Percentiles rank a stretch among this genome's conserved stretches.
phyloP scores from a whole-genome alignment of 2,329 filamentous ascomycete species.

The Pseudogymnoascus sp. region DNA sequence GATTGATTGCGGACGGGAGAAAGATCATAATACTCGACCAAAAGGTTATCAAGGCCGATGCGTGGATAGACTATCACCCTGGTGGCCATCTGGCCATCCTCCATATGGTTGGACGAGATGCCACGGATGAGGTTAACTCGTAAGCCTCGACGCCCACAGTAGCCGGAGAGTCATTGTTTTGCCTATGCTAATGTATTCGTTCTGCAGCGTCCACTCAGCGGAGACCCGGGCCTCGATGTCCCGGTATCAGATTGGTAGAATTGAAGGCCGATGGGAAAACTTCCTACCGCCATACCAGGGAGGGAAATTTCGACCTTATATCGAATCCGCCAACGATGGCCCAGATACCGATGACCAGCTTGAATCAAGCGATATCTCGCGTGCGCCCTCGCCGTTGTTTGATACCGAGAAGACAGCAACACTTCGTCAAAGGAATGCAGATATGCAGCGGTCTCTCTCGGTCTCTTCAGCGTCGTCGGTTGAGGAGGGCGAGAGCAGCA shows the following conservation, averaged over 20 bases:
- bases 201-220: slow-evolving; percentile 66
- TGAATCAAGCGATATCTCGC: slow-evolving; percentile 21
- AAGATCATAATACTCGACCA: slow-evolving; percentile 75
- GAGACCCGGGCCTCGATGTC: slow-evolving; percentile 72
- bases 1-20: slow-evolving; percentile 72
- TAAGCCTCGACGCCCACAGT: slow-evolving; percentile 40
- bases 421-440: slow-evolving; percentile 17
- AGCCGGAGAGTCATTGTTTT: slow-evolving; percentile 14
- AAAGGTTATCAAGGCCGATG: slow-evolving; percentile 77
- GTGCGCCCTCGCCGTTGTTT: slow-evolving; percentile 29
- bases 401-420: slow-evolving; percentile 20
- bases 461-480: slow-evolving; percentile 52
- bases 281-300: slow-evolving; percentile 90
- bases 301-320: slow-evolving; percentile 60
- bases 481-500: slow-evolving; percentile 37
- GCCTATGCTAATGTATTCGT: slow-evolving; percentile 3
- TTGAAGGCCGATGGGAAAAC: slow-evolving; percentile 78
- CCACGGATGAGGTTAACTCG: slow-evolving; percentile 89
- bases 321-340: slow-evolving; percentile 25
- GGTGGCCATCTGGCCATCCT: slow-evolving; percentile 84
- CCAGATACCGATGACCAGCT: slow-evolving; percentile 23
- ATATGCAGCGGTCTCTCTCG: slow-evolving; percentile 40
- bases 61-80: slow-evolving; percentile 84
- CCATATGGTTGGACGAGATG: slow-evolving; percentile 91
- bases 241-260: slow-evolving; percentile 73